Conservation (phyloP, 805 yeast genomes). For the Yamadazyma akitaensis region DNA sequence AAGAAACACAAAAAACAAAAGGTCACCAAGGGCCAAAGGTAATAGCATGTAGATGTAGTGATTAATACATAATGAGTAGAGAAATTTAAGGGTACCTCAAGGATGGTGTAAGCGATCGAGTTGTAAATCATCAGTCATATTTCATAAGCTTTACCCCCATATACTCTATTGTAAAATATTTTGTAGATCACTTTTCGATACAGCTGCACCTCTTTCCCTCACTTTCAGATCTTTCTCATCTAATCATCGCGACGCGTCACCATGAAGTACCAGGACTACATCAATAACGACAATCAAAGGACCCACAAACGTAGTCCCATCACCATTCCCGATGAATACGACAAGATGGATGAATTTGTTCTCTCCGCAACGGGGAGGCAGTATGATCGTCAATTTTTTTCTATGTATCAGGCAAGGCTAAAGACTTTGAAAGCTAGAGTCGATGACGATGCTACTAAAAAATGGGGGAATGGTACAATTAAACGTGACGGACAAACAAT, state of each 20-base stretch:
- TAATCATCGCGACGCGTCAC: conserved; percentile 1
- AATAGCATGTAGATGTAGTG: background rate
- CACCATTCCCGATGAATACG: conserved; percentile 6
- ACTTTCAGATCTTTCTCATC: background rate
- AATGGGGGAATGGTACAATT: conserved; percentile 53
- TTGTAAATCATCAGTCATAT: no score
- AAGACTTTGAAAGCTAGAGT: conserved; percentile 32
- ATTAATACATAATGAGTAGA: background rate
- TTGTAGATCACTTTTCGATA: no score
- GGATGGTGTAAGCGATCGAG: no score
- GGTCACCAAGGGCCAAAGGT: conserved; percentile 20
- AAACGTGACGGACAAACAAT: conserved; percentile 32
- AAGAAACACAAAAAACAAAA: conserved; percentile 46
- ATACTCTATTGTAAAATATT: no score
- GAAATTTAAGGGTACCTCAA: no score
- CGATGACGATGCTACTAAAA: conserved; percentile 27
- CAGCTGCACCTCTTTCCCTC: background rate
- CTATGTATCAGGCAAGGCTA: conserved; percentile 43
- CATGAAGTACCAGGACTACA: conserved; percentile 11
- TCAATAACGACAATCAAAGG: conserved; percentile 4
- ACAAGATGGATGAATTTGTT: conserved; percentile 17
- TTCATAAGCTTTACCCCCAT: no score
- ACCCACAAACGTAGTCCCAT: background rate
- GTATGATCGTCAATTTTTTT: conserved; percentile 39
- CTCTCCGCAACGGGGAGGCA: conserved; percentile 23